phyloP scores from a whole-genome alignment of 2,329 filamentous ascomycete species.

The Volutella citrinella region DNA sequence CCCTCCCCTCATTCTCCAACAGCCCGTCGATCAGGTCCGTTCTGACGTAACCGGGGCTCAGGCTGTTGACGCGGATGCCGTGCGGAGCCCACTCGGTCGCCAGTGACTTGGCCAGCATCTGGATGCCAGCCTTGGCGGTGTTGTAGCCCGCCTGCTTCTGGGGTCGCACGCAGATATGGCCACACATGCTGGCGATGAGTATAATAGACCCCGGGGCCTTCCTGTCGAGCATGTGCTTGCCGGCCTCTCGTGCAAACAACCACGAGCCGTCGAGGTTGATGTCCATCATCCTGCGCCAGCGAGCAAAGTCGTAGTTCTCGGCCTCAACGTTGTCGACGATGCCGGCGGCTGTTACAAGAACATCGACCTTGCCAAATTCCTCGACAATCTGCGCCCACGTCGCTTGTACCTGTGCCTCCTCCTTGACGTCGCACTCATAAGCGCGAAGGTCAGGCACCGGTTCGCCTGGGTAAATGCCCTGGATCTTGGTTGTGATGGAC shows the following conservation, averaged over 20 bases:
- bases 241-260: slow-evolving; percentile 77
- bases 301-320: slow-evolving; percentile 82
- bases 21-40: no score
- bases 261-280: slow-evolving; percentile 94
- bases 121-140: slow-evolving; percentile 84
- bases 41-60: slow-evolving; percentile 95
- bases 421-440: no score
- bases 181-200: slow-evolving; percentile 93
- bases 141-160: slow-evolving; percentile 91
- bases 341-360: slow-evolving; percentile 90
- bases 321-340: slow-evolving; percentile 96
- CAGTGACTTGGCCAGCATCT: slow-evolving; percentile 80
- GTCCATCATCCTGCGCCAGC: slow-evolving; percentile 87
- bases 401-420: no score
- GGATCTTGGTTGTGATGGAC: no score
- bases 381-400: slow-evolving; percentile 58
- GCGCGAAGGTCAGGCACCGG: no score
- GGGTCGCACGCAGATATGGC: slow-evolving; percentile 87
- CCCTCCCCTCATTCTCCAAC: no score
- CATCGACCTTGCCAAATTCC: slow-evolving; percentile 76
- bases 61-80: slow-evolving; percentile 89
- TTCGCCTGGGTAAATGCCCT: no score
- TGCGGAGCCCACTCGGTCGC: slow-evolving; percentile 91
- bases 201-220: slow-evolving; percentile 80
- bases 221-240: slow-evolving; percentile 83